A percentile compares a stretch with the other conserved stretches of the same genome.
phyloP scores from a whole-genome alignment of 768 basidiomycete genomes.

The Ramaria rubella region DNA sequence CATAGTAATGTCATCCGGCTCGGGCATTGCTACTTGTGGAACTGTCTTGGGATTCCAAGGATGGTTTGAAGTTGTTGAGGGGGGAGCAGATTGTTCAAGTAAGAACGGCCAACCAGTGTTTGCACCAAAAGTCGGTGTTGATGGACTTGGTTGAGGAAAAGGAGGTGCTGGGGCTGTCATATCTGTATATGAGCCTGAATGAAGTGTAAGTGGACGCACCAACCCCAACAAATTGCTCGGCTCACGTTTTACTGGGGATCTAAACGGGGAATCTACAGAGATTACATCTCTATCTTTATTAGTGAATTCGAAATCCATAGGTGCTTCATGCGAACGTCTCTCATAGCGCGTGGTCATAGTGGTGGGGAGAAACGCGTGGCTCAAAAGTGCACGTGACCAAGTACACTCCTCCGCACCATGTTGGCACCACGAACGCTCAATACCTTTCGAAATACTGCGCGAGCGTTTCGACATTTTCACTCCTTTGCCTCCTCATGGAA shows the following conservation, averaged over 20 bases:
- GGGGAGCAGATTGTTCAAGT: slow-evolving; percentile 49
- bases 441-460: slow-evolving; percentile 14
- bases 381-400: slow-evolving; percentile 1
- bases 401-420: slow-evolving; percentile 5
- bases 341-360: slow-evolving; percentile 7
- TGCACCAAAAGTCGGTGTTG: slow-evolving; percentile 52
- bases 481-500: slow-evolving; percentile 32
- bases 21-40: slow-evolving; percentile 31
- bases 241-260: slow-evolving; percentile 65
- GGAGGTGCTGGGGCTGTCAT: slow-evolving; percentile 32
- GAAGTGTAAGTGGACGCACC: slow-evolving; percentile 30
- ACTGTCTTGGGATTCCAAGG: slow-evolving; percentile 65
- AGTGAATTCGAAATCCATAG: slow-evolving; percentile 88
- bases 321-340: slow-evolving; percentile 64
- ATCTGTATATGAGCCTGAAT: slow-evolving; percentile 39
- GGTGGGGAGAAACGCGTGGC: slow-evolving; percentile 22
- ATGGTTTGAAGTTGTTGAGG: slow-evolving; percentile 35
- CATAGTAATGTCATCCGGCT: slow-evolving; percentile 67
- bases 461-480: slow-evolving; percentile 41
- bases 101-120: slow-evolving; percentile 70
- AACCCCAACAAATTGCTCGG: slow-evolving; percentile 11
- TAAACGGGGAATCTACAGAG: slow-evolving; percentile 34
- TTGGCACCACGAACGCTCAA: slow-evolving; percentile 10
- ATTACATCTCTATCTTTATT: slow-evolving; percentile 41
- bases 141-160: slow-evolving; percentile 27